Base-by-base conservation (phyloP, 179 eudicot genomes). In the Nepenthes alata region DNA sequence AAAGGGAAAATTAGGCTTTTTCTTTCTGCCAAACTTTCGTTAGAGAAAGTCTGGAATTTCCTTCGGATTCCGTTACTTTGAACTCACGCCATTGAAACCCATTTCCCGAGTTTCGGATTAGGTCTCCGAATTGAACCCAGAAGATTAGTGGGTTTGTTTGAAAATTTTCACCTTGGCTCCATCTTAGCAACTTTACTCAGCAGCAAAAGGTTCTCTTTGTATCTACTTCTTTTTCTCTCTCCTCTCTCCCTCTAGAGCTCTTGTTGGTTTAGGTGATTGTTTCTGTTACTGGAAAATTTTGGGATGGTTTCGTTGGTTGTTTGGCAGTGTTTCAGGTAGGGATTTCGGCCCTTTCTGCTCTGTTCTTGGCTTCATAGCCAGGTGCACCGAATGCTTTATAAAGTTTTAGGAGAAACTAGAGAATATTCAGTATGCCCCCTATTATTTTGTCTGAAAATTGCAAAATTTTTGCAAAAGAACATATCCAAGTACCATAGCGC, bases 261-360 rank as follows among this genome's bases (percentile, higher is more conserved):
- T 61, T 65, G 61, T 72, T 68, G 73, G 67, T 73, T 75, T 64
- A 55, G 85, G 71, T 70, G 12, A 52, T 63, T 63, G 64, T 66
- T 35, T 36, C 57, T 65, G 53, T 59, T 58, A 39, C 12, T 50
- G 44, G 50, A 60, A 55, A 60, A 70, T 75, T 77, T 54, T 38
- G 53, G 69, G 67, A 71, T 47, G 69, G 54, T 48, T 74, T 71
- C 67, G 53, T 71, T 69, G 77, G 77, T 82, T 79, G 70, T 83
- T 78, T 63, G 79, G 77, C 75, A 72, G 58, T 70, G 55, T 74
- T 72, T 72, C 60, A 69, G 82, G 78, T 75, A 59, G 72, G 77
- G 78, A 73, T 63, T 78, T 68, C 77, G 75, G 72, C 66, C 47
- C 65, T 67, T 78, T 75, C 39, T 60, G 74, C 55, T 63, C 55